Evolutionary conservation across 805 yeast genomes (phyloP).

Genomic region (Metschnikowia rubicola): DNA sequence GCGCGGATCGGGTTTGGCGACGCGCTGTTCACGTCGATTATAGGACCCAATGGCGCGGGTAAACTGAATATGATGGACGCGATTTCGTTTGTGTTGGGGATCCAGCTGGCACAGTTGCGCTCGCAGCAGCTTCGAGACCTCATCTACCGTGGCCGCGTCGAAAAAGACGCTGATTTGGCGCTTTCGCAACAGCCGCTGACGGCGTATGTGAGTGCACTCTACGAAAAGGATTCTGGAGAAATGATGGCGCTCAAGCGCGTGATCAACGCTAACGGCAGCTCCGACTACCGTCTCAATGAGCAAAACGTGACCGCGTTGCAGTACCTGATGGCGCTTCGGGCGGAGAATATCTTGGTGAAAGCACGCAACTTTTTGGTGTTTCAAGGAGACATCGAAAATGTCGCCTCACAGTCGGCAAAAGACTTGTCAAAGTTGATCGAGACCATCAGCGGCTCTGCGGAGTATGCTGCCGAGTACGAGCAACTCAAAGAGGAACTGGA

Average conservation of each 20-base stretch:
- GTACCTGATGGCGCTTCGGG: constrained; percentile 63
- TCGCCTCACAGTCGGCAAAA: constrained; percentile 80
- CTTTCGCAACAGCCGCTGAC: constrained; percentile 36
- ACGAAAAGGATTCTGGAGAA: constrained; percentile 61
- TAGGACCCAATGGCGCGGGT: constrained; percentile 99
- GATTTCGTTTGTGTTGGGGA: constrained; percentile 88
- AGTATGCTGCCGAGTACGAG: constrained; percentile 65
- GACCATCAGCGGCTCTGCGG: constrained; percentile 77
- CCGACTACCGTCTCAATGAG: constrained; percentile 67
- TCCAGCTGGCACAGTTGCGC: constrained; percentile 69
- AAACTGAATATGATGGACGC: constrained; percentile 98
- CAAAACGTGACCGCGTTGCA: constrained; percentile 57
- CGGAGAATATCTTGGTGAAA: constrained; percentile 78
- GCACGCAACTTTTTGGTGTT: constrained; percentile 91
- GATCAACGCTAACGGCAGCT: constrained; percentile 54
- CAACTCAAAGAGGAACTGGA: constrained; percentile 59
- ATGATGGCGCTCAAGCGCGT: constrained; percentile 60
- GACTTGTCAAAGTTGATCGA: constrained; percentile 77
- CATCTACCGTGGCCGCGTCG: constrained; percentile 66
- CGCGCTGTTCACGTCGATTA: constrained; percentile 79
- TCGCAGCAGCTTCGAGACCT: constrained; percentile 71
- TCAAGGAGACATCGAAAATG: constrained; percentile 94
- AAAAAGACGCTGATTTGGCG: neutral
- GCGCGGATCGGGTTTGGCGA: constrained; percentile 79
- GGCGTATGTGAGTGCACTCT: constrained; percentile 78